phyloP scores from a whole-genome alignment of 2,329 filamentous ascomycete genomes.

The Juglanconis oblonga region DNA sequence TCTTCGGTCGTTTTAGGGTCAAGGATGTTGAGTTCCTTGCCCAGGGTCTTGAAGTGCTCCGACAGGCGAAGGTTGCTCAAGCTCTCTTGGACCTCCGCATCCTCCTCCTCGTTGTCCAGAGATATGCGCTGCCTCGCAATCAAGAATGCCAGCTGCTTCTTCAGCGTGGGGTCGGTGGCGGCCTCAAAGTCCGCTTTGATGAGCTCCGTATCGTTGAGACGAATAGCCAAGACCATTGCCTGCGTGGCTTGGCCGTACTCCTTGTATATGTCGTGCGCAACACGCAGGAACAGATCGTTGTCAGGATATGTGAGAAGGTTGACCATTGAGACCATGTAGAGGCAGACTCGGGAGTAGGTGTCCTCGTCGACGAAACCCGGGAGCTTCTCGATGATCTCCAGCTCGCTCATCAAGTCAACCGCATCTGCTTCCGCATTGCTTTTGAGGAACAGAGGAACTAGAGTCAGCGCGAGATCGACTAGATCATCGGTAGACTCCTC shows the following conservation, averaged over 20 bases:
- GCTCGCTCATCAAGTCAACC: conserved; percentile 92
- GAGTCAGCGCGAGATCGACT: conserved; percentile 74
- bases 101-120: conserved; percentile 68
- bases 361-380: conserved; percentile 88
- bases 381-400: conserved; percentile 94
- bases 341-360: conserved; percentile 86
- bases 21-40: conserved; percentile 93
- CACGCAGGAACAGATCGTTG: conserved; percentile 91
- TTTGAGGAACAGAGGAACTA: conserved; percentile 93
- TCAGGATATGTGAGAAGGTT: conserved; percentile 96
- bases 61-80: conserved; percentile 84
- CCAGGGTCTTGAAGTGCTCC: conserved; percentile 89
- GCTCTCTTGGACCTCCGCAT: conserved; percentile 74
- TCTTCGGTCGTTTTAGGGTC: conserved; percentile 97
- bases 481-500: conserved; percentile 84
- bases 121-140: conserved; percentile 88
- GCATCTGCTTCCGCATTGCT: conserved; percentile 98
- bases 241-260: conserved; percentile 90
- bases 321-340: conserved; percentile 99
- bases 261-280: conserved; percentile 90
- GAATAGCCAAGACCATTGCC: conserved; percentile 90
- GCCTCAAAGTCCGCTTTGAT: conserved; percentile 80
- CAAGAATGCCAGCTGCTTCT: conserved; percentile 92
- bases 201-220: conserved; percentile 80
- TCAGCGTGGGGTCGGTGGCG: conserved; percentile 75